Evolutionary conservation across 208 protist species (phyloP), one percentile per base, ranked within the genome.

Genomic region (Wallacemonas sp.): DNA sequence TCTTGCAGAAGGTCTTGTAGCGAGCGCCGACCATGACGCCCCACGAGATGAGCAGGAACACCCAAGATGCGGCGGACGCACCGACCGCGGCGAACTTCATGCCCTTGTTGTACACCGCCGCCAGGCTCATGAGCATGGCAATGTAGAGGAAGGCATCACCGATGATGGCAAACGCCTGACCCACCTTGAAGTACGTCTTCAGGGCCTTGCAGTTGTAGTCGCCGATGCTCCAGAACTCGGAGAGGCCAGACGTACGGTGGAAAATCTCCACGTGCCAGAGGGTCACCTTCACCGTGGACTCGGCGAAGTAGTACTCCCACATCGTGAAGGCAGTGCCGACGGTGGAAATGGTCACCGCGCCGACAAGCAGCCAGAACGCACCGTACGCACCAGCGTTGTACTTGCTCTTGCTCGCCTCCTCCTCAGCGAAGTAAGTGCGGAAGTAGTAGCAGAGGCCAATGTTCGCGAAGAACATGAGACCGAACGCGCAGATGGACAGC

Each of bases 201-300:
- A 81, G 36, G 29, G 32, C 29, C 10, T 50, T 29, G 66, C 79
- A 86, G 52, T 72, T 48, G 72, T 81, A 78, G 37, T 66, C 13
- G 54, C 55, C 52, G 39, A 76, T 65, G 61, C 53, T 12, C 60
- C 53, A 79, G 65, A 62, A 68, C 68, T 78, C 63, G 15, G 74
- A 75, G 41, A 76, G 63, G 65, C 63, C 30, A 34, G 38, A 44
- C 3, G 27, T 45, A 34, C 54, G 60, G 63, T 86, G 17, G 63
- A 65, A 71, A 19, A 79, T 24, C 75, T 82, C 71, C 30, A 79
- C 29, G 66, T 80, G 65, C 79, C 79, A 86, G 42, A 73, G 66
- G n/a, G 62, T 66, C 19, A 86, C 45, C 68, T 78, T 80, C 17
- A 79, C 41, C 12, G 71, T 78, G 55, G 38, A 50, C 38, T 46